These are phyloP conservation scores for Dioscorea dumetorum DNA, from an alignment of 106 monocot species.

Conservation along the genomic window DNA sequence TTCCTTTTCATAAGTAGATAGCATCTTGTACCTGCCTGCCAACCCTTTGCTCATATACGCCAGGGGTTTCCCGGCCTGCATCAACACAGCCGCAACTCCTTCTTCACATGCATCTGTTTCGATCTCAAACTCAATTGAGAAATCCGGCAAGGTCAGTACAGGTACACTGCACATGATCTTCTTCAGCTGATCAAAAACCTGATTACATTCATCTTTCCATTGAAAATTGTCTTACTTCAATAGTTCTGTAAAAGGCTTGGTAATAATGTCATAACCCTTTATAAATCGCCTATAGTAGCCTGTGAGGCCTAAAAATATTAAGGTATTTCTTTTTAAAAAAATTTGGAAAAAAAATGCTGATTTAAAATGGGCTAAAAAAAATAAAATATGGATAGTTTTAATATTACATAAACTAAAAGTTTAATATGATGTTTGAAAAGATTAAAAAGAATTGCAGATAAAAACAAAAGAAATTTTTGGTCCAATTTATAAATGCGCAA, in stretches of 20 bases:
- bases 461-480: no score
- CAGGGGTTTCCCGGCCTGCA: background rate
- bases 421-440: no score
- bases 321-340: no score
- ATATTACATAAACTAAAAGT: no score
- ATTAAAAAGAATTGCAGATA: no score
- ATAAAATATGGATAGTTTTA: no score
- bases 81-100: background rate
- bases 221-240: background rate
- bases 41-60: background rate
- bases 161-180: background rate
- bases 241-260: background rate
- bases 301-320: background rate
- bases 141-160: background rate
- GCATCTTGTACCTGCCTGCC: no score
- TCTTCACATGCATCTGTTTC: background rate
- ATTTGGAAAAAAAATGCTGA: no score
- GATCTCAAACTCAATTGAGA: background rate
- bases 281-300: background rate
- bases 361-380: no score
- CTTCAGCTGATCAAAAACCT: background rate
- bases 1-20: constrained; percentile 12
- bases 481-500: no score
- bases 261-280: background rate
- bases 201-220: background rate